Evolutionary conservation across 441 rosid species (phyloP).

Genomic region (Pelargonium cotyledonis): DNA sequence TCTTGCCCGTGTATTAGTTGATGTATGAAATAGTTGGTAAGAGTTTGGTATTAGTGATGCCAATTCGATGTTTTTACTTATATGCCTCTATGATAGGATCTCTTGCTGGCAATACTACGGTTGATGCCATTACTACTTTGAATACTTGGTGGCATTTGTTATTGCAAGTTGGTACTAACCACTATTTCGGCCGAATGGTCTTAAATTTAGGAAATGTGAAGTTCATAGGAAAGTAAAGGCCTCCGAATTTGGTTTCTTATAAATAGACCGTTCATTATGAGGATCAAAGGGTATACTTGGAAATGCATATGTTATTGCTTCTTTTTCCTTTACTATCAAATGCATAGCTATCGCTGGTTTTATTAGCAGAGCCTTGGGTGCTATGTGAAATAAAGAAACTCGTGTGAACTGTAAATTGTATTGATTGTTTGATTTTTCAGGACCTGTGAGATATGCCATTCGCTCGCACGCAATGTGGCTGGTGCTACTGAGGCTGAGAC

Average conservation of each 20-base stretch:
- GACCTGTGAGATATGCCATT: constrained; percentile 70
- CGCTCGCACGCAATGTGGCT: constrained; percentile 50
- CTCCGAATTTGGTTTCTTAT: too few species aligned
- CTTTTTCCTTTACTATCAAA: constrained; percentile 2
- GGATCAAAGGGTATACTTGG: too few species aligned
- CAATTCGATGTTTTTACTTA: background rate
- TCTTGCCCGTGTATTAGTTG: background rate
- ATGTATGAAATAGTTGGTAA: background rate
- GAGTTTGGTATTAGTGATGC: constrained; percentile 3
- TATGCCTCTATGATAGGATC: background rate
- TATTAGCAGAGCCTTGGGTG: background rate
- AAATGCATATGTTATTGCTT: background rate
- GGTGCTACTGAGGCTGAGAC: constrained; percentile 32
- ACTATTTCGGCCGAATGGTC: background rate
- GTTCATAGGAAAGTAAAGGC: too few species aligned
- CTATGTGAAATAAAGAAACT: background rate
- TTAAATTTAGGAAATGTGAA: too few species aligned
- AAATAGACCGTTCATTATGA: too few species aligned
- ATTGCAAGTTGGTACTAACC: background rate
- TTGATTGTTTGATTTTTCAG: constrained; percentile 26
- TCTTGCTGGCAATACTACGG: background rate
- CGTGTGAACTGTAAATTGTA: background rate
- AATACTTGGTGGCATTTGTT: background rate
- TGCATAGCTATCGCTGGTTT: background rate
- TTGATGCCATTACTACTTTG: background rate